phyloP scores from a whole-genome alignment of 2,329 filamentous ascomycete genomes.

The Scedosporium minutisporum region DNA sequence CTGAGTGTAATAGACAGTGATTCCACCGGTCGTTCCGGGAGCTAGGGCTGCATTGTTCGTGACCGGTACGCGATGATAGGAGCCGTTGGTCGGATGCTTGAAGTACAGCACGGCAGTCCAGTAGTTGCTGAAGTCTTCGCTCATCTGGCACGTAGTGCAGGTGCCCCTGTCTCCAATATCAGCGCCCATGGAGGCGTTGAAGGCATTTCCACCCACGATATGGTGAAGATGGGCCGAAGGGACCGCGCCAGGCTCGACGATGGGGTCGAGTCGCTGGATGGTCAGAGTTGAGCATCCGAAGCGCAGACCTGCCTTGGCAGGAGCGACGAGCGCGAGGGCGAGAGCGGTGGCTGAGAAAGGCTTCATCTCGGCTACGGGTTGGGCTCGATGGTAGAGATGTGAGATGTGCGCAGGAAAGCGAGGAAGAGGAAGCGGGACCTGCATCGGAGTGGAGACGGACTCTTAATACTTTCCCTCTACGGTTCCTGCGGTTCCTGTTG shows the following conservation, averaged over 20 bases:
- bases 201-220: conserved; percentile 36
- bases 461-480: neutral
- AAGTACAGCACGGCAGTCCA: conserved; percentile 29
- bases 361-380: neutral
- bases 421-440: neutral
- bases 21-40: conserved; percentile 27
- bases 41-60: conserved; percentile 37
- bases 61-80: conserved; percentile 36
- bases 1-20: conserved; percentile 36
- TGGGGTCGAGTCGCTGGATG: conserved; percentile 21
- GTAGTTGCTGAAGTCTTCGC: conserved; percentile 14
- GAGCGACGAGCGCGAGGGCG: conserved; percentile 3
- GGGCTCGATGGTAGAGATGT: neutral
- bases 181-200: conserved; percentile 32
- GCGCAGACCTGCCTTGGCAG: conserved; percentile 8
- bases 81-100: conserved; percentile 25
- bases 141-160: conserved; percentile 29
- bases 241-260: conserved; percentile 24
- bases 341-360: conserved; percentile 1
- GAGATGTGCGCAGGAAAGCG: neutral
- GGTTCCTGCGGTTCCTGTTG: neutral
- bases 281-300: conserved; percentile 39
- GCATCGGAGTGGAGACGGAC: neutral
- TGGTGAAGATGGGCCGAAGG: conserved; percentile 43
- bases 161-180: conserved; percentile 32